Evolutionary conservation across 148 eudicot genomes (phyloP).

Genomic region (Camellia lanceoleosa): DNA sequence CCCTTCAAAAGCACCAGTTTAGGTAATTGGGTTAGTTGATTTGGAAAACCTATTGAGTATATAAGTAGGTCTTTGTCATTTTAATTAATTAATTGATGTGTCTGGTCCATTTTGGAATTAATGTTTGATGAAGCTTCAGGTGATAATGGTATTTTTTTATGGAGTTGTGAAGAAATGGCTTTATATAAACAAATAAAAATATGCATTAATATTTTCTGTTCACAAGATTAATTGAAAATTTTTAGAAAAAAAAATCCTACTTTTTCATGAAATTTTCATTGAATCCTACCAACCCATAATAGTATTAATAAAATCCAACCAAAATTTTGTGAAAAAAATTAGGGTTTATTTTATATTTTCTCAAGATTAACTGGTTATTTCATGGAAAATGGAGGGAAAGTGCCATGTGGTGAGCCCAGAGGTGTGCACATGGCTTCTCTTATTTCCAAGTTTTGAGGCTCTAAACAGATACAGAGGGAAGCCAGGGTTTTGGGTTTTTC

Average conservation of each 20-base stretch:
- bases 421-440: constrained; percentile 78
- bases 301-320: no score
- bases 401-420: constrained; percentile 76
- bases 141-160: constrained; percentile 10
- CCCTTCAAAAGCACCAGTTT: background rate
- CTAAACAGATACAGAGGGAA: constrained; percentile 38
- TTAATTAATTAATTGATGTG: background rate
- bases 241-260: no score
- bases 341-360: no score
- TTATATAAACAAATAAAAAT: background rate
- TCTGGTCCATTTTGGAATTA: background rate
- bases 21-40: background rate
- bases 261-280: no score
- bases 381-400: constrained; percentile 21
- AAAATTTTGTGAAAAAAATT: no score
- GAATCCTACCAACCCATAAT: no score
- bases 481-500: no score
- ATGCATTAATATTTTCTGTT: background rate
- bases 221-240: background rate
- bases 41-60: background rate
- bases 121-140: constrained; percentile 2
- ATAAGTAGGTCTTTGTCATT: background rate
- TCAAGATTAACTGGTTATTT: background rate
- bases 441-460: constrained; percentile 58
- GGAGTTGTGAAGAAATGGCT: constrained; percentile 7